These are phyloP conservation scores for Moesziomyces aphidis DNA, from an alignment of 1,284 basidiomycete genomes.

Conservation along the genomic window DNA sequence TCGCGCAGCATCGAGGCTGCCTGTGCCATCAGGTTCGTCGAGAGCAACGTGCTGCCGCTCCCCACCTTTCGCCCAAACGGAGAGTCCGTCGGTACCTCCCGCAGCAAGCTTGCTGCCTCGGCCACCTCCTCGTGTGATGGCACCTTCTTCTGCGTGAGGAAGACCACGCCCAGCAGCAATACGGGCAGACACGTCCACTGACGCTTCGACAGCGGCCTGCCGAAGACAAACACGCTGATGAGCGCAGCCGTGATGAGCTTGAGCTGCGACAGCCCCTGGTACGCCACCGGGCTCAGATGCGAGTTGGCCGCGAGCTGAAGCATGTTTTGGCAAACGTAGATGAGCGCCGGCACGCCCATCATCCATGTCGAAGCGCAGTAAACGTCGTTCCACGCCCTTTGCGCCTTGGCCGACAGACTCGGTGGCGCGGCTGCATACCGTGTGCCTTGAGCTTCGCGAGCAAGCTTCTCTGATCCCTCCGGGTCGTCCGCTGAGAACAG, in stretches of 20 bases:
- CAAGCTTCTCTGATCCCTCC: neutral
- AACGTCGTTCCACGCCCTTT: conserved; percentile 10
- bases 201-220: conserved; percentile 16
- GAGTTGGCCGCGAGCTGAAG: conserved; percentile 37
- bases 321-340: conserved; percentile 44
- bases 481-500: conserved; percentile 12
- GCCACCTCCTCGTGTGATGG: neutral
- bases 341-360: conserved; percentile 37
- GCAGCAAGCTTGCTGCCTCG: conserved; percentile 9
- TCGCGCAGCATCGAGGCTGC: conserved; percentile 8
- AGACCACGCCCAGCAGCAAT: conserved; percentile 21
- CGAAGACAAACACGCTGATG: conserved; percentile 30
- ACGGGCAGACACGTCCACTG: conserved; percentile 37
- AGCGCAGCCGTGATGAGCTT: conserved; percentile 41
- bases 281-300: conserved; percentile 35
- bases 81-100: conserved; percentile 3
- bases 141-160: conserved; percentile 15
- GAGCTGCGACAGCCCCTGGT: conserved; percentile 41
- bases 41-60: neutral
- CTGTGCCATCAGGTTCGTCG: conserved; percentile 1
- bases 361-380: conserved; percentile 34
- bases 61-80: conserved; percentile 12
- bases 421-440: neutral
- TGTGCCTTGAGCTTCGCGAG: neutral
- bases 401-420: neutral